Conservation (phyloP, 2,329 filamentous ascomycete genomes). For the Acrocalymma vagum region DNA sequence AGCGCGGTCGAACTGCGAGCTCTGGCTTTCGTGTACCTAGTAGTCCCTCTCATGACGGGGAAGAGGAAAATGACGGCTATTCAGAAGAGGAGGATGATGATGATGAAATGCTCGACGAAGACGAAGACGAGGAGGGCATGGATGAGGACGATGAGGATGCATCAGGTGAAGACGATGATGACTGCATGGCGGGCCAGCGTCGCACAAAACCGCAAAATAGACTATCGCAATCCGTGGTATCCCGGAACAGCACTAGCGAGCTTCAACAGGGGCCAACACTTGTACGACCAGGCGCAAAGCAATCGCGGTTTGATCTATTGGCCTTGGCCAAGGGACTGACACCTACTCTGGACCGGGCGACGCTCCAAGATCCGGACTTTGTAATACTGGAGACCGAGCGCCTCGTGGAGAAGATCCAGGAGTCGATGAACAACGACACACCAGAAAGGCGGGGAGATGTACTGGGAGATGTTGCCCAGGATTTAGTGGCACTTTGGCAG, state of each 20-base stretch:
- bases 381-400: constrained; percentile 80
- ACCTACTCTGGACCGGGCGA: constrained; percentile 63
- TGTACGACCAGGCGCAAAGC: constrained; percentile 39
- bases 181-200: constrained; percentile 54
- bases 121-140: constrained; percentile 43
- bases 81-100: constrained; percentile 33
- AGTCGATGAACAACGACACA: constrained; percentile 40
- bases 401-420: constrained; percentile 60
- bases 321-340: constrained; percentile 76
- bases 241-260: constrained; percentile 46
- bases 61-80: constrained; percentile 50
- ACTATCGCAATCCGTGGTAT: constrained; percentile 42
- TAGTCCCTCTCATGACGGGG: constrained; percentile 43
- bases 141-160: constrained; percentile 28
- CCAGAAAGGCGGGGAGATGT: constrained; percentile 37
- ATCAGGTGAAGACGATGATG: constrained; percentile 35
- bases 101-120: constrained; percentile 34
- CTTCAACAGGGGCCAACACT: constrained; percentile 26
- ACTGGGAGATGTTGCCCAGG: constrained; percentile 35
- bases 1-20: constrained; percentile 36
- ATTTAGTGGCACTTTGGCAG: constrained; percentile 58
- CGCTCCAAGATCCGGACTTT: constrained; percentile 73
- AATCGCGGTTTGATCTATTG: constrained; percentile 70
- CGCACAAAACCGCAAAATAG: constrained; percentile 28
- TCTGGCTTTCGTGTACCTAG: constrained; percentile 44